phyloP scores from a whole-genome alignment of 2,329 filamentous ascomycete genomes.

The Dichotomopilus funicola region DNA sequence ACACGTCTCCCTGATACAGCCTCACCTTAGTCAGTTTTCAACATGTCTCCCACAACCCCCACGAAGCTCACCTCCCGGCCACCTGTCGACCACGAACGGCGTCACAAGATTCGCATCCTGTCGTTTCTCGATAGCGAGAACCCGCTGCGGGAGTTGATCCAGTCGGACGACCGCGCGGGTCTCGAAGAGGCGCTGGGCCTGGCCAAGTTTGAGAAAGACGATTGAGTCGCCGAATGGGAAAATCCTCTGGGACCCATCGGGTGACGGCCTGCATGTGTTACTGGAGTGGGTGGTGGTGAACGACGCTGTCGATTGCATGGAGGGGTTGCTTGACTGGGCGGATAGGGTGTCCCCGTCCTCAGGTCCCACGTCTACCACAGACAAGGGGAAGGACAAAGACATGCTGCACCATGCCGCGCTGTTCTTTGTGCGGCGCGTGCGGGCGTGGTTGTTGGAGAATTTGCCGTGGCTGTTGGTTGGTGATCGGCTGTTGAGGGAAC shows the following conservation, averaged over 20 bases:
- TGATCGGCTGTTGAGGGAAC: too few relatives aligned
- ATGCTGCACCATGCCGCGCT: neutral
- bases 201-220: slow-evolving; percentile 1
- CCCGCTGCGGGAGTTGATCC: neutral
- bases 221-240: neutral
- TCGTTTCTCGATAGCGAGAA: neutral
- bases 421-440: neutral
- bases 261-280: neutral
- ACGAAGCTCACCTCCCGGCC: neutral
- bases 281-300: neutral
- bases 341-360: too few relatives aligned
- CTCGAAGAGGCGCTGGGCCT: neutral
- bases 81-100: neutral
- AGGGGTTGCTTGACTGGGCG: too few relatives aligned
- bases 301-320: too few relatives aligned
- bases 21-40: too few relatives aligned
- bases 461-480: too few relatives aligned
- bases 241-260: neutral
- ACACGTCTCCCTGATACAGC: too few relatives aligned
- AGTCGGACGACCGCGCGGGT: neutral
- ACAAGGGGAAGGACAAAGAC: too few relatives aligned
- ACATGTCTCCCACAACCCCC: neutral
- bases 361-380: too few relatives aligned
- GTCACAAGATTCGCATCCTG: neutral
- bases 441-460: neutral